Conservation (phyloP, 345 rosid genomes). For the Corymbia maculata region DNA sequence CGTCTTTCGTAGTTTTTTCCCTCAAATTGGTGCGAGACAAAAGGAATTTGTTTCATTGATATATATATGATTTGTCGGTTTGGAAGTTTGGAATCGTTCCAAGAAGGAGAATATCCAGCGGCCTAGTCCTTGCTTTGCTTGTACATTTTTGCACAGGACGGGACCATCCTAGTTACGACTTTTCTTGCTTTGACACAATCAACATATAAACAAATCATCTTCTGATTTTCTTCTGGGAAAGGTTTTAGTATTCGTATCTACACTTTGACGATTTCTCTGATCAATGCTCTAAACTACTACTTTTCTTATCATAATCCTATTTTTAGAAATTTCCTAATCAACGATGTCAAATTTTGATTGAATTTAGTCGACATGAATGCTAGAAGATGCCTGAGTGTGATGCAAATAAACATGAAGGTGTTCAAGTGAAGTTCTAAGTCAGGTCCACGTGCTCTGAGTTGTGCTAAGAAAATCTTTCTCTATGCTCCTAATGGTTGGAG, state of each 20-base stretch:
- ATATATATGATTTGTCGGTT: not conserved
- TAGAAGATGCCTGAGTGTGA: not conserved
- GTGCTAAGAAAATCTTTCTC: no score
- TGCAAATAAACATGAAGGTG: not conserved
- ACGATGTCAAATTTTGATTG: not conserved
- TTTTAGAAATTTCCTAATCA: not conserved
- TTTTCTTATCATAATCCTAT: not conserved
- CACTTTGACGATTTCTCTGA: not conserved
- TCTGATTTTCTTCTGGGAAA: not conserved
- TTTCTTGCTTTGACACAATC: not conserved
- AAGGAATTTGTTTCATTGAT: not conserved
- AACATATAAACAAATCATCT: not conserved
- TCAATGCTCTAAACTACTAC: not conserved
- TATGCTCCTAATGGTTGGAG: no score
- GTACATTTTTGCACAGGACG: not conserved
- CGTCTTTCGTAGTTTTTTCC: not conserved
- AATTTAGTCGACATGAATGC: not conserved
- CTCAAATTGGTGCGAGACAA: not conserved
- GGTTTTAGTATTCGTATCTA: not conserved
- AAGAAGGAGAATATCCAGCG: not conserved
- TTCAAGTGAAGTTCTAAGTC: not conserved
- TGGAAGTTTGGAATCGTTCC: not conserved
- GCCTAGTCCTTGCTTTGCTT: not conserved
- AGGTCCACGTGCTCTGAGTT: no score
- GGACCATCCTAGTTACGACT: not conserved